Evolutionary conservation across 257 asterid species (phyloP).

Genomic region (Gardenia jasminoides): DNA sequence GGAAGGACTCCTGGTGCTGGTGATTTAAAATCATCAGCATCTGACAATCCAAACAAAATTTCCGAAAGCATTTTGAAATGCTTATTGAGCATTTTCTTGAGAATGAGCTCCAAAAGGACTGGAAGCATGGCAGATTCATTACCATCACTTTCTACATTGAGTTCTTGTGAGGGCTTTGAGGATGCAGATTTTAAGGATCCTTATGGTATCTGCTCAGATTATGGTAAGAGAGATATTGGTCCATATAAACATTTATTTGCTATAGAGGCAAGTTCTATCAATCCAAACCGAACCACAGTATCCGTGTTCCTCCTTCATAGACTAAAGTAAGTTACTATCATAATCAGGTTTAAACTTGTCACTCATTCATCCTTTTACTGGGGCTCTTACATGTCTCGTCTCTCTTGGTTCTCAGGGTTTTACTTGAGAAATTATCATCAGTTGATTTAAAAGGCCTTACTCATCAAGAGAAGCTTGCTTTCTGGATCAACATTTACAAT

Average conservation of each 20-base stretch:
- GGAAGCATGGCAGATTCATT: conserved; percentile 43
- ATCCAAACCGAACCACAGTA: conserved; percentile 56
- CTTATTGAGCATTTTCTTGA: conserved; percentile 55
- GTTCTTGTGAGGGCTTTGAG: conserved; percentile 31
- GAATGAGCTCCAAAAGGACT: conserved; percentile 61
- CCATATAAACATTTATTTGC: conserved; percentile 63
- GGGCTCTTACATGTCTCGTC: conserved; percentile 8
- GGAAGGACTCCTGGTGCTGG: conserved; percentile 26
- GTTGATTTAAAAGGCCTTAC: conserved; percentile 61
- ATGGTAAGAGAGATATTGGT: conserved; percentile 69
- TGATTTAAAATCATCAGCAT: conserved; percentile 29
- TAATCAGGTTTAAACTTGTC: not conserved
- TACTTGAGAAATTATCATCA: conserved; percentile 60
- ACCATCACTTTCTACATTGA: conserved; percentile 36
- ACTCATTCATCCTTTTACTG: conserved; percentile 10
- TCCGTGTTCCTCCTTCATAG: conserved; percentile 66
- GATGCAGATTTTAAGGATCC: conserved; percentile 56
- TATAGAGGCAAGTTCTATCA: conserved; percentile 55
- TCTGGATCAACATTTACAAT: conserved; percentile 91
- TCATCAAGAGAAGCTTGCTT: conserved; percentile 90
- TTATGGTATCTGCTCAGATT: conserved; percentile 50
- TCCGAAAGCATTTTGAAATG: conserved; percentile 83
- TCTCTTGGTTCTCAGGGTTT: conserved; percentile 46
- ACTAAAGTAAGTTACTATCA: conserved; percentile 47
- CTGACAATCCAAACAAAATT: conserved; percentile 57